Conservation (phyloP, 1,284 basidiomycete genomes). For the Pulveroboletus sp. region DNA sequence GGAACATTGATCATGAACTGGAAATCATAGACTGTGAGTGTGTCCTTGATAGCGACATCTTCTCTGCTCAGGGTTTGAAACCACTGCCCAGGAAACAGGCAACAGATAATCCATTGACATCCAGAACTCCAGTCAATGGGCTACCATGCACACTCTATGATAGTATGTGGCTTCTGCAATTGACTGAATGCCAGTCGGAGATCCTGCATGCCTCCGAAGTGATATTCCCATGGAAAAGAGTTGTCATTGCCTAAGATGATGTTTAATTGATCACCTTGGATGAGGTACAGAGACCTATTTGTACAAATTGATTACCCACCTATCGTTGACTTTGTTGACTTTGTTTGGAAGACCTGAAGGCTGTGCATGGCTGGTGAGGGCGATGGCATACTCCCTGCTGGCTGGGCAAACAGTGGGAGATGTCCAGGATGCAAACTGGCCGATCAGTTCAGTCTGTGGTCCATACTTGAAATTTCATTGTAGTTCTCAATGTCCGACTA, state of each 20-base stretch:
- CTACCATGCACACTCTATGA: neutral
- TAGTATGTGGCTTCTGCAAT: neutral
- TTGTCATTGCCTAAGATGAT: neutral
- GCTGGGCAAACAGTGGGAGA: neutral
- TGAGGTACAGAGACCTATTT: neutral
- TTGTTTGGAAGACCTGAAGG: neutral
- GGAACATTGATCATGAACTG: neutral
- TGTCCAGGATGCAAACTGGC: neutral
- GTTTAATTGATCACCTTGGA: neutral
- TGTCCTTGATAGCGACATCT: neutral
- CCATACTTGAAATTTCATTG: neutral
- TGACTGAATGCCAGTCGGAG: neutral
- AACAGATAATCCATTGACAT: neutral
- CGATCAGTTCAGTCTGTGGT: neutral
- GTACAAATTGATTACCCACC: too few relatives aligned
- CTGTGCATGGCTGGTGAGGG: too few relatives aligned
- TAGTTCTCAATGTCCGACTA: neutral
- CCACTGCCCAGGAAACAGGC: neutral
- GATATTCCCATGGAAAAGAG: neutral
- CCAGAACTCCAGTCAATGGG: neutral
- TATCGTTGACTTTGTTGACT: too few relatives aligned
- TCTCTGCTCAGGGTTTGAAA: neutral
- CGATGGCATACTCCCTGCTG: too few relatives aligned
- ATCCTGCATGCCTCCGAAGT: neutral
- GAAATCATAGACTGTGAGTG: neutral